These are phyloP conservation scores for Candida wancherniae DNA, from an alignment of 805 yeast genomes.

Conservation along the genomic window DNA sequence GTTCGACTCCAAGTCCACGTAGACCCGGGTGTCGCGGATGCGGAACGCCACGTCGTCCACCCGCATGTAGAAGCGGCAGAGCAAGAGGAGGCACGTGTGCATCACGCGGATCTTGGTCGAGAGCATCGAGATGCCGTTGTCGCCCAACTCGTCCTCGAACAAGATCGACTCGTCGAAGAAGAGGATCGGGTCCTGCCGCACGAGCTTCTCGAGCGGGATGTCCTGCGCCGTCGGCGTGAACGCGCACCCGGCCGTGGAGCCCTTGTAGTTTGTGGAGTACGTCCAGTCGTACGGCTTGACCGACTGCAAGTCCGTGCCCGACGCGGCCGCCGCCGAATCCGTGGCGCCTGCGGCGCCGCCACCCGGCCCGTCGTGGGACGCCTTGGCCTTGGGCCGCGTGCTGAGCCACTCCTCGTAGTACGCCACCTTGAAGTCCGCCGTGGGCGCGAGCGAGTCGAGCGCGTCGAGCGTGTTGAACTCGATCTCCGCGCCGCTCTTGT, in stretches of 20 bases:
- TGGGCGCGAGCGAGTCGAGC: constrained; percentile 32
- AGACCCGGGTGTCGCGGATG: constrained; percentile 79
- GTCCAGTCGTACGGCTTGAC: constrained; percentile 96
- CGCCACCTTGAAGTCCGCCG: constrained; percentile 53
- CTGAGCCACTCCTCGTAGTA: constrained; percentile 80
- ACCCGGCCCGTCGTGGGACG: constrained; percentile 1
- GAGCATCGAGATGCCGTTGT: constrained; percentile 82
- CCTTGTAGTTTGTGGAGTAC: constrained; percentile 75
- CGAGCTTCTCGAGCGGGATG: constrained; percentile 69
- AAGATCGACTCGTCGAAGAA: constrained; percentile 85
- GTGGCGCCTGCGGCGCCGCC: neutral
- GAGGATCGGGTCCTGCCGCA: constrained; percentile 75
- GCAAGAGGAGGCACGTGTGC: constrained; percentile 69
- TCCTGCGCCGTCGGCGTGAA: constrained; percentile 20
- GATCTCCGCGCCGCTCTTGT: constrained; percentile 39
- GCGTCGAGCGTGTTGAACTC: constrained; percentile 79
- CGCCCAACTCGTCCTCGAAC: constrained; percentile 94
- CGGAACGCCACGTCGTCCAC: constrained; percentile 87
- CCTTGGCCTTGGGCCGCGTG: constrained; percentile 23
- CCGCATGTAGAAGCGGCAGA: constrained; percentile 75
- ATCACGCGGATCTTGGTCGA: constrained; percentile 83
- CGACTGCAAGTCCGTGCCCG: constrained; percentile 44
- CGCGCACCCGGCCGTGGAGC: constrained; percentile 37
- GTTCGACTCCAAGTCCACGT: constrained; percentile 66
- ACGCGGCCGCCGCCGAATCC: neutral